These are phyloP conservation scores for Datisca glomerata DNA, from an alignment of 306 rosid species.

Conservation along the genomic window DNA sequence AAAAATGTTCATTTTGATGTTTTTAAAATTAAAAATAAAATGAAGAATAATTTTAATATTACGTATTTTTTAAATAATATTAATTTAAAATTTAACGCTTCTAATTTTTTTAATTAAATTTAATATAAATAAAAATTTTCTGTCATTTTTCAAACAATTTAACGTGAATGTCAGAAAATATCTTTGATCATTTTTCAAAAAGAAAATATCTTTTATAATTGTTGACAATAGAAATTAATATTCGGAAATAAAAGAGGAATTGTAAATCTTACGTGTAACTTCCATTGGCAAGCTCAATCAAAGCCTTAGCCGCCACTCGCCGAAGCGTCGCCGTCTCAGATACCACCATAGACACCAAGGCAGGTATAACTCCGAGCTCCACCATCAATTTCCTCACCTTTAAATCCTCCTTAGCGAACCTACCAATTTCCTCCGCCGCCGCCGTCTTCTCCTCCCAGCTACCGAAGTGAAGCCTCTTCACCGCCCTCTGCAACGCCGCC, in stretches of 20 bases:
- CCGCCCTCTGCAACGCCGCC: constrained; percentile 48
- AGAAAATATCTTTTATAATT: too few species aligned
- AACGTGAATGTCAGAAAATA: too few species aligned
- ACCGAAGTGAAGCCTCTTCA: constrained; percentile 92
- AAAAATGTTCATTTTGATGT: too few species aligned
- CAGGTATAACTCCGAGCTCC: constrained; percentile 76
- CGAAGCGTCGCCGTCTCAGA: constrained; percentile 30
- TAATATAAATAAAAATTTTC: too few species aligned
- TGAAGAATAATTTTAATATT: too few species aligned
- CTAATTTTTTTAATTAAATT: too few species aligned
- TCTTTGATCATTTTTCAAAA: too few species aligned
- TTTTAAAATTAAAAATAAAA: too few species aligned
- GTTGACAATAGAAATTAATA: too few species aligned
- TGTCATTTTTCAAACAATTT: too few species aligned
- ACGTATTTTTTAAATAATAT: too few species aligned
- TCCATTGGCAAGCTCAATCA: constrained; percentile 65
- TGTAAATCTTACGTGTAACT: constrained; percentile 49
- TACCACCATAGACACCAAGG: constrained; percentile 62
- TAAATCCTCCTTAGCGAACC: constrained; percentile 48
- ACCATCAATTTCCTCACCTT: constrained; percentile 57
- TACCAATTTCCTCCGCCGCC: constrained; percentile 58
- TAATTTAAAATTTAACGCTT: too few species aligned
- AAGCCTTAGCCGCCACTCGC: constrained; percentile 35
- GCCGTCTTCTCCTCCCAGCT: constrained; percentile 70
- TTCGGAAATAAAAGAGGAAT: background rate